Percentiles rank a stretch among this genome's conserved stretches.
Evolutionary conservation across 2,329 filamentous ascomycete species (phyloP).

Genomic region (Penicillium janthinellum): DNA sequence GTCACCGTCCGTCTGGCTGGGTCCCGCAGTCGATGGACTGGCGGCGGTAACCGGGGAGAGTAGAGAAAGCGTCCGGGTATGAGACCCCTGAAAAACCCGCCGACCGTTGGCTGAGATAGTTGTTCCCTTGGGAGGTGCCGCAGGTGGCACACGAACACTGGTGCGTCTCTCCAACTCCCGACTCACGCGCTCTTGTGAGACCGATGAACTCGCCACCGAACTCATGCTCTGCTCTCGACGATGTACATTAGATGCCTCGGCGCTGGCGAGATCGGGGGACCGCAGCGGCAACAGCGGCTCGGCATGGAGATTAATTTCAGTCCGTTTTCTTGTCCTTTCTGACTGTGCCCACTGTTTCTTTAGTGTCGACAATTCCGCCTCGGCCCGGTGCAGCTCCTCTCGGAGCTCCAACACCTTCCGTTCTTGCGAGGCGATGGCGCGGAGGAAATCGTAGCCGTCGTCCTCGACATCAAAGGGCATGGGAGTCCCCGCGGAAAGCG

Average conservation of each 20-base stretch:
- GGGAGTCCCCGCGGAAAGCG: constrained; percentile 30
- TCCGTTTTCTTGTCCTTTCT: constrained; percentile 74
- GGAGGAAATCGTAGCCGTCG: constrained; percentile 72
- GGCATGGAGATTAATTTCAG: constrained; percentile 61
- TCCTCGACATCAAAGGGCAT: constrained; percentile 38
- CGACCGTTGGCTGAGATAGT: constrained; percentile 48
- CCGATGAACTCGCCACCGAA: constrained; percentile 29
- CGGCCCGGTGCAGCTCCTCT: constrained; percentile 84
- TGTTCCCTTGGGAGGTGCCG: constrained; percentile 39
- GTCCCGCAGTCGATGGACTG: constrained; percentile 19
- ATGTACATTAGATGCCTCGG: constrained; percentile 22
- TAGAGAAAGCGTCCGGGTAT: constrained; percentile 72
- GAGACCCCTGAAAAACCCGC: constrained; percentile 68
- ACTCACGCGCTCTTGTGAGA: constrained; percentile 41
- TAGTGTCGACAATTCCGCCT: constrained; percentile 71
- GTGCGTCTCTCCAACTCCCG: constrained; percentile 73
- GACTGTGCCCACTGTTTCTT: constrained; percentile 82
- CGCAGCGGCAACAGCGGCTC: constrained; percentile 62
- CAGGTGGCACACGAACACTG: constrained; percentile 59
- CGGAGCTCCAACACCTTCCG: constrained; percentile 84
- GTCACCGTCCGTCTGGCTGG: constrained; percentile 23
- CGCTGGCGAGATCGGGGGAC: constrained; percentile 34
- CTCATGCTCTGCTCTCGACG: constrained; percentile 32
- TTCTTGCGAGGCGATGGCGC: constrained; percentile 89
- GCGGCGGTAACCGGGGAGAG: constrained; percentile 62